phyloP scores from a whole-genome alignment of 768 basidiomycete species.

The Boletus barrowsii region DNA sequence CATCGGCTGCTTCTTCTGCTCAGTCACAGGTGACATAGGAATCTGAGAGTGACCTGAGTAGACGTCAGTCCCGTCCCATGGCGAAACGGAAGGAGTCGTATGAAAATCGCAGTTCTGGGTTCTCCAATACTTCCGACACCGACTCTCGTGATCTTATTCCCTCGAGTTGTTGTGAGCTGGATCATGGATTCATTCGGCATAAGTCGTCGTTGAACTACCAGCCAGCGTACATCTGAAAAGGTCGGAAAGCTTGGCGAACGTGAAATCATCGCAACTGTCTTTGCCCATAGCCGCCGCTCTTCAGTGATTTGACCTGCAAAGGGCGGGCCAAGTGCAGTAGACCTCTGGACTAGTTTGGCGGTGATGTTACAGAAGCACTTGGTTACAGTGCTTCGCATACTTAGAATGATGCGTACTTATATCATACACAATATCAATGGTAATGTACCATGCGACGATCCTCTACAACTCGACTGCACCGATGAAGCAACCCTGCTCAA shows the following conservation, averaged over 20 bases:
- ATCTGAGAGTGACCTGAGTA: conserved; percentile 77
- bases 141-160: conserved; percentile 69
- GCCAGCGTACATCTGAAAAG: conserved; percentile 72
- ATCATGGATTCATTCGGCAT: background rate
- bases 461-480: conserved; percentile 21
- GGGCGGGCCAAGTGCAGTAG: background rate
- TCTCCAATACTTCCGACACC: conserved; percentile 78
- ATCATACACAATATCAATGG: background rate
- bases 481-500: conserved; percentile 10
- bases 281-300: conserved; percentile 44
- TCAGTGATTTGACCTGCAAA: background rate
- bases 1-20: no score
- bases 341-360: background rate
- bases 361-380: background rate
- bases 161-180: conserved; percentile 82
- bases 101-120: conserved; percentile 79
- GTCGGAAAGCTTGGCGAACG: conserved; percentile 88
- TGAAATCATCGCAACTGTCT: conserved; percentile 81
- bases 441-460: conserved; percentile 18
- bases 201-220: background rate
- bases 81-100: conserved; percentile 30
- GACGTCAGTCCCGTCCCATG: conserved; percentile 16
- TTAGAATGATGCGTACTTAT: no score
- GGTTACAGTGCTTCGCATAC: background rate
- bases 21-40: conserved; percentile 77